Conservation (phyloP, 2,329 filamentous ascomycete genomes). For the Diaporthe longicolla region DNA sequence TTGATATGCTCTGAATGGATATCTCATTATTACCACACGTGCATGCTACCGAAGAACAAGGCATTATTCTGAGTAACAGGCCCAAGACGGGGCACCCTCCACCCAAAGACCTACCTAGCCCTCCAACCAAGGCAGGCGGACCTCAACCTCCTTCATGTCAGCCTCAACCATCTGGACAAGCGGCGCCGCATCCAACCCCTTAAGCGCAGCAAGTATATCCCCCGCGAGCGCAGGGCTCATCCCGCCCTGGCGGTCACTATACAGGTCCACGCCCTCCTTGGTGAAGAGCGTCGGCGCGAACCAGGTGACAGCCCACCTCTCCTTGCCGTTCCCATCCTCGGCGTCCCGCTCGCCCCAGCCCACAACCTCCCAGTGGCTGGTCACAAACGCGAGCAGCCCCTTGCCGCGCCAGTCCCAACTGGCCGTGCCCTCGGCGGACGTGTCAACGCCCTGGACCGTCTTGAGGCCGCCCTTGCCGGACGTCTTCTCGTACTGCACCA, state of each 20-base stretch:
- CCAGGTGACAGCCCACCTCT: conserved; percentile 85
- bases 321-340: conserved; percentile 54
- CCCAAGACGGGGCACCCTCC: no score
- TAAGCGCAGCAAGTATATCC: conserved; percentile 69
- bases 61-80: neutral
- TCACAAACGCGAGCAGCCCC: conserved; percentile 79
- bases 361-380: conserved; percentile 84
- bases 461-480: conserved; percentile 63
- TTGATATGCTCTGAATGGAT: neutral
- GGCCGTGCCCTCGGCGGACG: conserved; percentile 51
- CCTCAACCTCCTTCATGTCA: conserved; percentile 66
- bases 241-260: conserved; percentile 74
- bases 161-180: conserved; percentile 65
- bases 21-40: neutral
- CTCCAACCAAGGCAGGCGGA: conserved; percentile 66
- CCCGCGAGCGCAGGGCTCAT: conserved; percentile 69
- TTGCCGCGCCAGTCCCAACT: conserved; percentile 85
- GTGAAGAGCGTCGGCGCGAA: conserved; percentile 89
- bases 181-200: conserved; percentile 66
- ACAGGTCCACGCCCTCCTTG: conserved; percentile 84
- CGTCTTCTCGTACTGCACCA: conserved; percentile 76
- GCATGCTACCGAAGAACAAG: neutral
- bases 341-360: conserved; percentile 75
- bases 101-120: conserved; percentile 15
- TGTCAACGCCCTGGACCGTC: conserved; percentile 76